Conservation (phyloP, 2,329 filamentous ascomycete species). For the Pseudogymnoascus sp. region DNA sequence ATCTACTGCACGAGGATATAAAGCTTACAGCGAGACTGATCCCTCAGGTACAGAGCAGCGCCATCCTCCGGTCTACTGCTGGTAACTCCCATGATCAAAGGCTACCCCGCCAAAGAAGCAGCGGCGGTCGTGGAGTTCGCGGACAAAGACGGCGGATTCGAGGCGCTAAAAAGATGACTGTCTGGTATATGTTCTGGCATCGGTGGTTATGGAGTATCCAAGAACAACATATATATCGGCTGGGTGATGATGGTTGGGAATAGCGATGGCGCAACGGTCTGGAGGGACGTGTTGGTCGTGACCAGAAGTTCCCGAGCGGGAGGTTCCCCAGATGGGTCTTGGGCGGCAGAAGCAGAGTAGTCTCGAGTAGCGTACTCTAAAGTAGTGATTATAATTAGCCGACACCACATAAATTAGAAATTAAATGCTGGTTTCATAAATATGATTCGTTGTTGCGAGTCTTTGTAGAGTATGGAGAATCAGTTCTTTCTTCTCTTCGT, state of each 20-base stretch:
- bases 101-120: constrained; percentile 24
- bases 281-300: constrained; percentile 8
- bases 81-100: constrained; percentile 73
- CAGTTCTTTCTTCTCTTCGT: background rate
- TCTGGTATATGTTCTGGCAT: constrained; percentile 1
- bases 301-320: constrained; percentile 1
- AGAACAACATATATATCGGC: background rate
- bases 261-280: background rate
- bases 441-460: background rate
- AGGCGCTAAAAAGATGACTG: background rate
- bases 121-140: background rate
- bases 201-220: constrained; percentile 3
- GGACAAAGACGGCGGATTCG: background rate
- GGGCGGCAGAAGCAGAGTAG: background rate
- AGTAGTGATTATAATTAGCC: constrained; percentile 6
- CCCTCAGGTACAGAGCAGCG: constrained; percentile 72
- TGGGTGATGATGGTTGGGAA: background rate
- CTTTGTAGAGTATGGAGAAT: background rate
- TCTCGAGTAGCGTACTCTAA: background rate
- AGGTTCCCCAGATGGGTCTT: constrained; percentile 5
- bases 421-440: background rate
- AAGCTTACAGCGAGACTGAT: constrained; percentile 81
- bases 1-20: constrained; percentile 21
- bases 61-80: constrained; percentile 83
- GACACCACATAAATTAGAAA: constrained; percentile 2